Evolutionary conservation across 495 filamentous ascomycete genomes (phyloP).

Genomic region (Hypoxylon crocopeplum): DNA sequence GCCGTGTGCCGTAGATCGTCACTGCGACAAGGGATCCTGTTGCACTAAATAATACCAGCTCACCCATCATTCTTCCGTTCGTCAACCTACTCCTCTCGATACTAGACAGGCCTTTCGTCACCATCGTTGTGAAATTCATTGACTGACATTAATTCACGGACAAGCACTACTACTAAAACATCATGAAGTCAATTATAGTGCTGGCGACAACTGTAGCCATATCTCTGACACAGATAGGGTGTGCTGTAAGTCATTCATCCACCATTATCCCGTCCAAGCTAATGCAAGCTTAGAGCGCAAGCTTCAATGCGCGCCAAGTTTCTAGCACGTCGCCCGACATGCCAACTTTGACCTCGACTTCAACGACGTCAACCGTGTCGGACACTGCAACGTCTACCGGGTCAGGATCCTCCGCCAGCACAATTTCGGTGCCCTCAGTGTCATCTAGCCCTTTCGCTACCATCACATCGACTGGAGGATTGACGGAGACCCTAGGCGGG

Average conservation of each 20-base stretch:
- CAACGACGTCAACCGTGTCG: background rate
- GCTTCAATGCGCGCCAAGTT: background rate
- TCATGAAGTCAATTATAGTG: constrained; percentile 10
- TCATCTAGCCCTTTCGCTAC: constrained; percentile 9
- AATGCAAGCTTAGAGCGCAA: constrained; percentile 4
- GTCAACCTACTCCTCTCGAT: constrained; percentile 1
- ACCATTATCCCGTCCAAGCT: constrained; percentile 1
- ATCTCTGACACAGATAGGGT: constrained; percentile 8
- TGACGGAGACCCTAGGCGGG: constrained; percentile 14
- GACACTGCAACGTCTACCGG: background rate
- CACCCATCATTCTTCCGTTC: background rate
- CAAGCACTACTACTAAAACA: background rate
- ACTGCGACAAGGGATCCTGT: constrained; percentile 8
- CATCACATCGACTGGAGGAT: background rate
- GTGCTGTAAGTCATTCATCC: background rate
- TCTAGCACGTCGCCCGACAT: constrained; percentile 15
- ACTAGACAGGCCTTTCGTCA: background rate
- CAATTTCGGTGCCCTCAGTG: constrained; percentile 1
- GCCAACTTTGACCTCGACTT: constrained; percentile 1
- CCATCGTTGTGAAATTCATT: background rate
- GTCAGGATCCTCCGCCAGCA: background rate
- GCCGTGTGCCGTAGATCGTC: background rate
- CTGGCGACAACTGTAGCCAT: background rate
- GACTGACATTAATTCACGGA: background rate
- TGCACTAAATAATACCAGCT: background rate